A percentile compares a stretch with the other conserved stretches of the same genome.
phyloP scores from a whole-genome alignment of 371 early-diverging fungal species.

The Mucor mucedo region DNA sequence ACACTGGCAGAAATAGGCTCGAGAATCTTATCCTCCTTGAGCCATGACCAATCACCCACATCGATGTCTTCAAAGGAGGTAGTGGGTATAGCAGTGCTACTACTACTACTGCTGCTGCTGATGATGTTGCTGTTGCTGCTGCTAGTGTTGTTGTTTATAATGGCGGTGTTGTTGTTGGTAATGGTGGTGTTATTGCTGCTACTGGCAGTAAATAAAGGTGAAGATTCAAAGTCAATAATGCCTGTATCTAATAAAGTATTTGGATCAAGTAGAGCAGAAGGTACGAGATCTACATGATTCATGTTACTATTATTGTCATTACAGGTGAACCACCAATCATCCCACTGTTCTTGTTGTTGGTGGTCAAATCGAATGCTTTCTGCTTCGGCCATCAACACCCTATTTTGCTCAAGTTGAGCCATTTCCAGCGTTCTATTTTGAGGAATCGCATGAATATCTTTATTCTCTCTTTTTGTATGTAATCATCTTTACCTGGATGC shows the following conservation, averaged over 20 bases:
- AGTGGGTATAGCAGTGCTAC: background rate
- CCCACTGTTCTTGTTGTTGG: background rate
- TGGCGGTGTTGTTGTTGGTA: no score
- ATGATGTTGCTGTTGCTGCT: no score
- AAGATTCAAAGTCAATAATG: slow-evolving; percentile 4
- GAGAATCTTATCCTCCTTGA: slow-evolving; percentile 1
- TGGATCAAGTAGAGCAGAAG: slow-evolving; percentile 1
- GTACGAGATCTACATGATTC: background rate
- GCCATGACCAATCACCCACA: slow-evolving; percentile 6
- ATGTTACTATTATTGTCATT: background rate
- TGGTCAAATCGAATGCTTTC: background rate
- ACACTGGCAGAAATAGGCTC: slow-evolving; percentile 1
- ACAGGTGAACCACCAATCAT: slow-evolving; percentile 1
- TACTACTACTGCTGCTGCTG: background rate
- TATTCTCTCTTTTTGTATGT: no score
- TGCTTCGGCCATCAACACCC: background rate
- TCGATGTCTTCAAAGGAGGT: background rate
- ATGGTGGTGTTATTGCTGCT: no score
- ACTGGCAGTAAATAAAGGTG: slow-evolving; percentile 3
- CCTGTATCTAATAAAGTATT: background rate
- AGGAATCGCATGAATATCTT: background rate
- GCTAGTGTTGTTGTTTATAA: background rate
- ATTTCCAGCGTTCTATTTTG: background rate
- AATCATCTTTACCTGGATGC: slow-evolving; percentile 1
- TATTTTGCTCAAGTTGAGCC: background rate